Conservation (phyloP, 495 filamentous ascomycete species). For the Talaromyces nanjingensis region DNA sequence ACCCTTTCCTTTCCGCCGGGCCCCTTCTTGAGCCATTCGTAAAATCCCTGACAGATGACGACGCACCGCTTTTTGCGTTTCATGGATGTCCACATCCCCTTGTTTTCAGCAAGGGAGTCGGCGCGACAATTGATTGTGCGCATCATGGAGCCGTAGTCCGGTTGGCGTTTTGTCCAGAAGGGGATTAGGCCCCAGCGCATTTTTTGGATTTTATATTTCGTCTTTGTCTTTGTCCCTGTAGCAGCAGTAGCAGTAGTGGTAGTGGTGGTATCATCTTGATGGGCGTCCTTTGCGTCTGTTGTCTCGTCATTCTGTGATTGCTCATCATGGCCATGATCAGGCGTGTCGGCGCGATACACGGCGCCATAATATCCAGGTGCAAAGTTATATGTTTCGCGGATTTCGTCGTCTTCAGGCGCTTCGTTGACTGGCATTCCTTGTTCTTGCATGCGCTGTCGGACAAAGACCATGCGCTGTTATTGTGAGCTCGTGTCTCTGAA, state of each 20-base stretch:
- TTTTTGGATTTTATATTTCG: constrained; percentile 72
- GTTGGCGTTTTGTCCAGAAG: constrained; percentile 82
- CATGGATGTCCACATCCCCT: constrained; percentile 88
- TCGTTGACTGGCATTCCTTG: constrained; percentile 73
- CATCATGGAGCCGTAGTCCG: constrained; percentile 67
- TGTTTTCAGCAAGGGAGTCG: constrained; percentile 68
- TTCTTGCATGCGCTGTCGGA: constrained; percentile 63
- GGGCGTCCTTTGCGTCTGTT: constrained; percentile 13
- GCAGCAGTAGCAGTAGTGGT: neutral
- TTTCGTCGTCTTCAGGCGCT: constrained; percentile 64
- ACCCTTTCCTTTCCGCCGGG: constrained; percentile 68
- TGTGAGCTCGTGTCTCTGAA: constrained; percentile 12
- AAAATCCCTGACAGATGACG: constrained; percentile 85
- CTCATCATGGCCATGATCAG: constrained; percentile 32
- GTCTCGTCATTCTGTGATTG: constrained; percentile 6
- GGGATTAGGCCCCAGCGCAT: constrained; percentile 94
- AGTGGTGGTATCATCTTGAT: constrained; percentile 6
- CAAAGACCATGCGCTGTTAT: constrained; percentile 50
- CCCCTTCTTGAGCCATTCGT: constrained; percentile 85
- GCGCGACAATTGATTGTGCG: constrained; percentile 94
- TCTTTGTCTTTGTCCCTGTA: constrained; percentile 30
- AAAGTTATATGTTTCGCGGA: constrained; percentile 85
- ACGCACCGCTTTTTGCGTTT: constrained; percentile 83
- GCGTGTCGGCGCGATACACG: constrained; percentile 72
- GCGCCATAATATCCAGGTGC: constrained; percentile 80